phyloP scores from a whole-genome alignment of 176 grass and related monocot species.

The Tuctoria greenei region DNA sequence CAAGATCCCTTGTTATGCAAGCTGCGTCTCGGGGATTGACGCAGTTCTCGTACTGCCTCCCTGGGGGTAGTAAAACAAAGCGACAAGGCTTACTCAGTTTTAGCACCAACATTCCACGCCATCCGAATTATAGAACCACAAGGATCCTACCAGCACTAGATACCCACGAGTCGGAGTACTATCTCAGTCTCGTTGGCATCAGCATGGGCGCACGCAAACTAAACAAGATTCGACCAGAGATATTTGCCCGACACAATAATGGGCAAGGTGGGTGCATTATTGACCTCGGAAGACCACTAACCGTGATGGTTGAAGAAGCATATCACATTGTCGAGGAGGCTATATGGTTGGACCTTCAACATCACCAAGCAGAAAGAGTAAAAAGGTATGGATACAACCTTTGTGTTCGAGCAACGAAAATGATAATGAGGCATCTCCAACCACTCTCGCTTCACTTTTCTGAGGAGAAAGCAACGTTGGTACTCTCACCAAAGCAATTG shows the following conservation, averaged over 20 bases:
- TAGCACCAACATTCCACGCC: not conserved
- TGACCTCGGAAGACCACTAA: not conserved
- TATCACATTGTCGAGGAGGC: not conserved
- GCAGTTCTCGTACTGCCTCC: not conserved
- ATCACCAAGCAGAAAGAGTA: not conserved
- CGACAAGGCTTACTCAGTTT: not conserved
- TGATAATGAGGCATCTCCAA: not conserved
- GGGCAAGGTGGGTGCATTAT: not conserved
- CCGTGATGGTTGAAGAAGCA: not conserved
- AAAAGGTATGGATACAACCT: not conserved
- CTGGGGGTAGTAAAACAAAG: not conserved
- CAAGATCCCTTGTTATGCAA: not conserved
- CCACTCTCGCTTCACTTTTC: not conserved
- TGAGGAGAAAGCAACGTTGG: not conserved
- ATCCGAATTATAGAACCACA: not conserved
- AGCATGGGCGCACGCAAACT: not conserved
- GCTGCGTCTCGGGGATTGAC: not conserved
- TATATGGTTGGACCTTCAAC: not conserved
- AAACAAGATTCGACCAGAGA: not conserved
- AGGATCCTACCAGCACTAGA: not conserved
- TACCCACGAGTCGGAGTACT: not conserved
- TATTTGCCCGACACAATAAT: not conserved
- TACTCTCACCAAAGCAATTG: not conserved
- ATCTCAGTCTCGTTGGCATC: not conserved
- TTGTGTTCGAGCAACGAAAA: not conserved